Conservation (phyloP, 352 stramenopile species). For the Pythium biforme region DNA sequence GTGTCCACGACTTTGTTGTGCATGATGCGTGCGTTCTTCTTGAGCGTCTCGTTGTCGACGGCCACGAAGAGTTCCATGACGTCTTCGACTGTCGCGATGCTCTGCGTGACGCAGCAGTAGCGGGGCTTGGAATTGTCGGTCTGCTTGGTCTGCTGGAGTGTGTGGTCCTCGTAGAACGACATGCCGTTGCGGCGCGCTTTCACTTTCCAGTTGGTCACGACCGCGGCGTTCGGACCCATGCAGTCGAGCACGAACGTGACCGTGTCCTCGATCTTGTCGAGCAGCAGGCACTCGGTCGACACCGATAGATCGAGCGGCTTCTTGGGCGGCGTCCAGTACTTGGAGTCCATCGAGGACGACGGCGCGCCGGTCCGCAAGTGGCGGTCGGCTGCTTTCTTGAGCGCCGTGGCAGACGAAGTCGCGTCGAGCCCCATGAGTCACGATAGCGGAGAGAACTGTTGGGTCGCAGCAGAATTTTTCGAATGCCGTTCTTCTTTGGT, state of each 20-base stretch:
- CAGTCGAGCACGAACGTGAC: conserved; percentile 22
- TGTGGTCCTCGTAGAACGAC: conserved; percentile 25
- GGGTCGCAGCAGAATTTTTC: background rate
- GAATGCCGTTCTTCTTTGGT: background rate
- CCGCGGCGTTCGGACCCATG: conserved; percentile 9
- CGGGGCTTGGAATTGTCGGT: conserved; percentile 21
- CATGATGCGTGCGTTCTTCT: conserved; percentile 41
- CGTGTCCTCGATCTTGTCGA: conserved; percentile 13
- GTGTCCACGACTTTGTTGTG: conserved; percentile 47
- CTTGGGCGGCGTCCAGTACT: conserved; percentile 18
- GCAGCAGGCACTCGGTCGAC: background rate
- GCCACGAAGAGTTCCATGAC: conserved; percentile 51
- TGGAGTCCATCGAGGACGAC: conserved; percentile 15
- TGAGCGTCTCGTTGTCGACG: conserved; percentile 31
- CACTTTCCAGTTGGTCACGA: conserved; percentile 23
- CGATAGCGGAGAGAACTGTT: no score
- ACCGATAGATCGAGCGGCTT: conserved; percentile 2
- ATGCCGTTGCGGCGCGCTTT: conserved; percentile 19
- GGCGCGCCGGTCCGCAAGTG: conserved; percentile 11
- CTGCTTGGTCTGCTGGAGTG: conserved; percentile 14
- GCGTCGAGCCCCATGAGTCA: conserved; percentile 3
- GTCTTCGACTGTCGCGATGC: conserved; percentile 37
- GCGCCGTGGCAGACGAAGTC: background rate
- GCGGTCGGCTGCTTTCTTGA: conserved; percentile 15
- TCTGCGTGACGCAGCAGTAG: conserved; percentile 54